Evolutionary conservation across 2,329 filamentous ascomycete species (phyloP), one percentile per base, ranked within the genome.

Genomic region (Biscogniauxia mediterranea): DNA sequence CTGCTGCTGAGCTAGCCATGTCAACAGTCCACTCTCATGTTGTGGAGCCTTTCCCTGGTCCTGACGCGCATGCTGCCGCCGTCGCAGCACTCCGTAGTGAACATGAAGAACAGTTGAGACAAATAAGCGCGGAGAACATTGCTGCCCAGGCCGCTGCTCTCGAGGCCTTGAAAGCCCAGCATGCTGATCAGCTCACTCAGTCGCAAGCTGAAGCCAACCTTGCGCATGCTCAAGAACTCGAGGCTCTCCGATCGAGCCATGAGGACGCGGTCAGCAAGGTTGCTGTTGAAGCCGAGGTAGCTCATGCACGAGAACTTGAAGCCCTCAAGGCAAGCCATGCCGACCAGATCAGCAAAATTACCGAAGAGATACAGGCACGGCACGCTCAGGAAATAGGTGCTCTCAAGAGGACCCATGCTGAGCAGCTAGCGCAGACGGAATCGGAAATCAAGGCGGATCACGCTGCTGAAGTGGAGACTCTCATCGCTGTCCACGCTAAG

Each of bases 1-100:
- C 72, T 9, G 68, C 70, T 1, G 75, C 77, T 4, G 68, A 73
- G 0, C 72, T 84, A 28, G 77, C 70, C 52, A 70, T 84, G 42
- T 83, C 83, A 1, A 67, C 64, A 1, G 78, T 85, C 19, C 76
- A 79, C 46, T 73, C 74, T 1, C 76, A 84, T 67, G 66, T 75
- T 52, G 74, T 84, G 17, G 77, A 80, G 25, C 66, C 70, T 56
- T 55, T 66, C 6, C 62, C 66, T 7, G 61, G 66, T 38, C 62
- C 64, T 13, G 65, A 73, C 53, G 62, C 59, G 1, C 67, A 70
- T 61, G 64, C 70, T 5, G 71, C 76, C 26, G 80, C 81, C 57
- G 64, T 74, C 2, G 73, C 72, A 3, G 69, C 73, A 19, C 71
- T 77, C 28, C 66, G 62, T 38, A 56, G 60, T 2, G 64, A 69